A percentile compares a stretch with the other conserved stretches of the same genome.
These are phyloP conservation scores for Sugiyamaella qingdaonensis DNA, from an alignment of 805 yeast genomes.

Conservation along the genomic window DNA sequence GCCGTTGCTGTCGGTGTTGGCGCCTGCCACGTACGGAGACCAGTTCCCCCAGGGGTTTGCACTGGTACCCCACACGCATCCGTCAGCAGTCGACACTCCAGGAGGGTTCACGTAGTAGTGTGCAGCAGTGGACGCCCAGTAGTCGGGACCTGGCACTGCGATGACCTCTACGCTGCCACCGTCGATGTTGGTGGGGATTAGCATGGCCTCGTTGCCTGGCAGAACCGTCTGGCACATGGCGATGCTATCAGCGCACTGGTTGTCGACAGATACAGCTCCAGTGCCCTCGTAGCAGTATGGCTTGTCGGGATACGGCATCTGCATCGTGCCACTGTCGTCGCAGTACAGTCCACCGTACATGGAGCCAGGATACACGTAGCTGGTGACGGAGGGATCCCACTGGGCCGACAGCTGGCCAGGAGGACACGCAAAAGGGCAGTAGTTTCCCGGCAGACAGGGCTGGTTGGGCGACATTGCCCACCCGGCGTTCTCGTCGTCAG, in stretches of 20 bases:
- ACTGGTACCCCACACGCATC: conserved; percentile 86
- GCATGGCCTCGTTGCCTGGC: conserved; percentile 93
- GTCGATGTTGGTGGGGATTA: conserved; percentile 74
- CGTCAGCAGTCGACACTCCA: conserved; percentile 83
- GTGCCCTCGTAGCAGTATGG: conserved; percentile 73
- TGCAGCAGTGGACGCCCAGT: conserved; percentile 84
- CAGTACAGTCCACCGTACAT: conserved; percentile 82
- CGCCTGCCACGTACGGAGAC: conserved; percentile 93
- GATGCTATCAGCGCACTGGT: conserved; percentile 53
- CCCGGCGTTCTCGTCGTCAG: conserved; percentile 58
- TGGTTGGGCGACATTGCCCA: conserved; percentile 85
- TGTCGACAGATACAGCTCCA: conserved; percentile 64
- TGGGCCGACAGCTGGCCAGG: conserved; percentile 85
- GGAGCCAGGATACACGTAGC: conserved; percentile 72
- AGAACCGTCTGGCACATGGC: conserved; percentile 91
- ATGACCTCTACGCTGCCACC: conserved; percentile 46
- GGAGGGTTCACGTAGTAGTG: conserved; percentile 95
- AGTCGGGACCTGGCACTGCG: conserved; percentile 75
- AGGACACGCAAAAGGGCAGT: conserved; percentile 90
- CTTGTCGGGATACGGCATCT: conserved; percentile 53
- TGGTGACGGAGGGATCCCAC: conserved; percentile 76
- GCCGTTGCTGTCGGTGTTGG: conserved; percentile 66
- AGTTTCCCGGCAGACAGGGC: conserved; percentile 66
- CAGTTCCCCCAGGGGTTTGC: conserved; percentile 76
- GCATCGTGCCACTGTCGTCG: conserved; percentile 61